Base-by-base conservation (phyloP, 208 protist genomes). In the Leishmania turanica region DNA sequence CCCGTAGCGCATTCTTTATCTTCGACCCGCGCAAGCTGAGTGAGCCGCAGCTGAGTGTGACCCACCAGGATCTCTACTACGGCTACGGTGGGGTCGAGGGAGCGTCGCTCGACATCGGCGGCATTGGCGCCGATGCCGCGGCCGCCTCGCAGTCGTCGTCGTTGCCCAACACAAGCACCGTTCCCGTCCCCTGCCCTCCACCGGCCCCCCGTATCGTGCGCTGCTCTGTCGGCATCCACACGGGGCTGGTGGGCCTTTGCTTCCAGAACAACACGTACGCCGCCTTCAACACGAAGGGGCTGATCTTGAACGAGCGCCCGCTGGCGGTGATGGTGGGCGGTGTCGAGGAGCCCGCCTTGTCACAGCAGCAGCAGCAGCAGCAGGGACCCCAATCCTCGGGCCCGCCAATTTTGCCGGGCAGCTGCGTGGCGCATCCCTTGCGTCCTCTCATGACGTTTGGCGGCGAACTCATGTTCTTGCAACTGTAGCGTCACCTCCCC, bases 251-350 rank as follows among this genome's bases (percentile, higher is more conserved):
- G 24, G 90, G 91, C 1, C 74, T 95, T 31, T 83, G 86, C 62
- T 95, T 97, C 74, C 88, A 84, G 54, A 92, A 96, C 78, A 89
- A 88, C 85, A 95, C 83, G 37, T 97, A 95, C 85, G 90, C 82
- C 34, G 92, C 90, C 21, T 91, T 92, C 80, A 96, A 96, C 84
- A 85, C 86, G 37, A 89, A 90, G 42, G 92, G 90, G 15, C 79
- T 87, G 8, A 84, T 91, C 51, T 80, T 97, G 42, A 87, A 90
- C 53, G 88, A 93, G 34, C 80, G 81, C 54, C 88, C 90, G 17
- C 73, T 91, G 56, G 75, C 85, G 9, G 88, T 96, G 60, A 81
- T 82, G 60, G 51, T 7, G 31, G 34, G 45, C 71, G 45, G 15
- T 24, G 78, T 76, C 51, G 76, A 78, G 19, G 80, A 86, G 66